Percentiles rank a stretch among this genome's conserved stretches.
Conservation (phyloP, 306 rosid species). For the Fragaria nilgerrensis region DNA sequence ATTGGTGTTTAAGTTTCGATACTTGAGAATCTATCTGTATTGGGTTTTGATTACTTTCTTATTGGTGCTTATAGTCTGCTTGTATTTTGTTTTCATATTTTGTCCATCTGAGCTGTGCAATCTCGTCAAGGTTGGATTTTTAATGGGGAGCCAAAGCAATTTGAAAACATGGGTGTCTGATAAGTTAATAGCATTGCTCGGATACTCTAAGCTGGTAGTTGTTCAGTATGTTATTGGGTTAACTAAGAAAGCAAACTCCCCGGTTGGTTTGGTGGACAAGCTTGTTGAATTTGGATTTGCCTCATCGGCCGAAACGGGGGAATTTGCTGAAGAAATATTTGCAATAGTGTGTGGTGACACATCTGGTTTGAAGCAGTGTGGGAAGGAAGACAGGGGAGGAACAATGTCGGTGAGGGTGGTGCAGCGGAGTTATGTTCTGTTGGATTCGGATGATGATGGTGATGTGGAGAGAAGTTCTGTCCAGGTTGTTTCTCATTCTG, state of each 20-base stretch:
- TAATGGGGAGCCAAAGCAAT: neutral
- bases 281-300: neutral
- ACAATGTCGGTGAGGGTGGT: too few species aligned
- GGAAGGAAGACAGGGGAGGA: too few species aligned
- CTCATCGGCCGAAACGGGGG: neutral
- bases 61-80: too few species aligned
- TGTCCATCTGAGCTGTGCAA: too few species aligned
- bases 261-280: neutral
- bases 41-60: too few species aligned
- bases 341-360: neutral
- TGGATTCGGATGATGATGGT: too few species aligned
- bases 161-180: neutral
- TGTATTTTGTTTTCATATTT: too few species aligned
- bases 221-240: neutral
- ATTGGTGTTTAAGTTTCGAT: conserved; percentile 51
- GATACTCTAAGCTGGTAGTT: neutral
- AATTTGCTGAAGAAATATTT: neutral
- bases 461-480: too few species aligned
- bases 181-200: neutral
- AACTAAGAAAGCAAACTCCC: neutral
- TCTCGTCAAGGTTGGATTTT: neutral
- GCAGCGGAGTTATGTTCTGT: too few species aligned
- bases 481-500: too few species aligned
- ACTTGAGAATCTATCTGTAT: too few species aligned
- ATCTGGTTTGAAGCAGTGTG: neutral